Evolutionary conservation across 192 early-diverging fungal species (phyloP), one percentile per base, ranked within the genome.

Genomic region (Chytriomyces hyalinus): DNA sequence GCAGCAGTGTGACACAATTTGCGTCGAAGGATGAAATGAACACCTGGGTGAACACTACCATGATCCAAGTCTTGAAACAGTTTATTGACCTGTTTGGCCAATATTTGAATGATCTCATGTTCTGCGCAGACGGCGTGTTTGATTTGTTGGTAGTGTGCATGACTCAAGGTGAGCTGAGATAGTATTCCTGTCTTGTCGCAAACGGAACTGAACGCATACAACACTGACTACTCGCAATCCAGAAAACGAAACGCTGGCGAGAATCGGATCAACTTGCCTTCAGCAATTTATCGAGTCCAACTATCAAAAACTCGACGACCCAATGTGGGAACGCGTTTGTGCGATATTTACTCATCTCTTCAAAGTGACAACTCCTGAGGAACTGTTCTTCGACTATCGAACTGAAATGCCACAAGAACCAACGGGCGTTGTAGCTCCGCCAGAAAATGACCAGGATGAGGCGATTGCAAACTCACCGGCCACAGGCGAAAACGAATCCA

Each of bases 31-130:
- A 96, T 73, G 95, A 98, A 73, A 86, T 95, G 80, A 91, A 90
- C 72, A 89, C 96, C 28, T 98, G 96, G 96, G 86, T 98, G 57
- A 96, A 93, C 13, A 96, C 95, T 8, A 96, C 96, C 13, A 87
- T 98, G 85, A 93, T 98, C 80, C 92, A 95, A 84, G 96, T 95
- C 5, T 83, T 98, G 77, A 87, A 94, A 45, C 92, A 91, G 80
- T 87, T 98, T 69, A 89, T 98, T 22, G 93, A 94, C 61, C 81
- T 98, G 66, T 96, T 95, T 70, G 89, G 91, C 0, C 81, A 83
- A 75, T 96, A 93, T 79, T 95, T 89, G 72, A 91, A 93, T 24
- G 87, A 85, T 65, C 83, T 95, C 59, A 81, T 80, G 36, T 89
- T 90, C 61, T 91, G 93, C 86, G 88, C 96, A 80, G 89, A 88